Conservation (phyloP, 805 yeast genomes). For the Kazachstania taianensis region DNA sequence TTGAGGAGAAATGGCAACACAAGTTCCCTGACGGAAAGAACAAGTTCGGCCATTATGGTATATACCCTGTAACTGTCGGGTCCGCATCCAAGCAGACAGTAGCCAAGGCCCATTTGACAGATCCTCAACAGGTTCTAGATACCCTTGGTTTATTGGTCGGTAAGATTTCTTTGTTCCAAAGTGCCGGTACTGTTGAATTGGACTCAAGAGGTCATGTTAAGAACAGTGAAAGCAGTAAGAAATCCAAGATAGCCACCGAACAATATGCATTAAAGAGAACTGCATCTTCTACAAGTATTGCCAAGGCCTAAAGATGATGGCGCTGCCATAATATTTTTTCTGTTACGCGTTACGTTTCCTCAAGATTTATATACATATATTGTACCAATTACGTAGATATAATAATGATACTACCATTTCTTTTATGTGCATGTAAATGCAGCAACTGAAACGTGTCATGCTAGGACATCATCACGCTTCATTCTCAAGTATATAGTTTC, state of each 20-base stretch:
- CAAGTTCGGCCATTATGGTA: slow-evolving; percentile 44
- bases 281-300: slow-evolving; percentile 12
- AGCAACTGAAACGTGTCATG: too few relatives aligned
- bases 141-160: slow-evolving; percentile 74
- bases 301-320: neutral
- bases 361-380: too few relatives aligned
- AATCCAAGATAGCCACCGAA: slow-evolving; percentile 27
- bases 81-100: slow-evolving; percentile 80
- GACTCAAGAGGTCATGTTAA: slow-evolving; percentile 69
- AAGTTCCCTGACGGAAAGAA: slow-evolving; percentile 33
- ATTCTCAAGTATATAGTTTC: too few relatives aligned
- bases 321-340: too few relatives aligned
- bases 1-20: slow-evolving; percentile 38
- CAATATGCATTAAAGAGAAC: slow-evolving; percentile 23
- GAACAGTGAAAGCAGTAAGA: slow-evolving; percentile 32
- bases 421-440: too few relatives aligned
- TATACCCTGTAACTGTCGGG: slow-evolving; percentile 85
- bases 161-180: slow-evolving; percentile 66
- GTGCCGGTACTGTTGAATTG: slow-evolving; percentile 63
- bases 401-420: too few relatives aligned
- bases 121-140: slow-evolving; percentile 76
- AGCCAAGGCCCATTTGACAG: slow-evolving; percentile 77
- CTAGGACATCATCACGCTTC: too few relatives aligned
- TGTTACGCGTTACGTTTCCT: too few relatives aligned
- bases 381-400: too few relatives aligned